Evolutionary conservation across 176 grass and related monocot species (phyloP).

Genomic region (Olyra latifolia): DNA sequence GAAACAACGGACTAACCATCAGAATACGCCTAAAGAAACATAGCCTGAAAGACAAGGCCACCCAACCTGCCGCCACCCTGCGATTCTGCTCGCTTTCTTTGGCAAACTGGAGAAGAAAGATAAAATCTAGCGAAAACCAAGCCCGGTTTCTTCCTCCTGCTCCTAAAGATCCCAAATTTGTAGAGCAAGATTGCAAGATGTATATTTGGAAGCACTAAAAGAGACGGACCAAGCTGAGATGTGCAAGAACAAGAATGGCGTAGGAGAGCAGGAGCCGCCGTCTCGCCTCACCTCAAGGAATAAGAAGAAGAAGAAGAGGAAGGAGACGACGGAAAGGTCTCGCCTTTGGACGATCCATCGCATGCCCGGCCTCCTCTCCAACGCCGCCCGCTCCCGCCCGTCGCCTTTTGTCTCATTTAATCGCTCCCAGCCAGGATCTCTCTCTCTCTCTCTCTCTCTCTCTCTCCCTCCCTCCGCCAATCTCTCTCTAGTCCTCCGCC

Average conservation of each 20-base stretch:
- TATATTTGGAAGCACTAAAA: background rate
- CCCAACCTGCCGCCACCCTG: background rate
- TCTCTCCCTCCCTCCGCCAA: background rate
- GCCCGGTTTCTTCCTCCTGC: background rate
- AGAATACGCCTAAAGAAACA: background rate
- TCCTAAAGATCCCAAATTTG: background rate
- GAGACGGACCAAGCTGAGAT: background rate
- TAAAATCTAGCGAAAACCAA: conserved; percentile 11
- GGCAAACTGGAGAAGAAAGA: background rate
- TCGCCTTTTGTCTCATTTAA: background rate
- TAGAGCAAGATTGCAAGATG: background rate
- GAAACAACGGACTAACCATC: background rate
- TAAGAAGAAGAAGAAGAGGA: background rate
- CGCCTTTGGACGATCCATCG: background rate
- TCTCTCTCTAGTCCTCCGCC: conserved; percentile 2
- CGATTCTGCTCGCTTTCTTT: background rate
- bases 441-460: no score
- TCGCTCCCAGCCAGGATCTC: background rate
- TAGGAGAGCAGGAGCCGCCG: background rate
- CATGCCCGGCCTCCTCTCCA: background rate
- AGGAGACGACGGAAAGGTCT: background rate
- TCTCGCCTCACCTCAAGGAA: conserved; percentile 25
- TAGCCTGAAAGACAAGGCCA: background rate
- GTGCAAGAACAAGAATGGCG: background rate
- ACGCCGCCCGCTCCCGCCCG: background rate